Percentiles rank a stretch among this genome's conserved stretches.
Conservation (phyloP, 768 basidiomycete species). For the Calocera viscosa region DNA sequence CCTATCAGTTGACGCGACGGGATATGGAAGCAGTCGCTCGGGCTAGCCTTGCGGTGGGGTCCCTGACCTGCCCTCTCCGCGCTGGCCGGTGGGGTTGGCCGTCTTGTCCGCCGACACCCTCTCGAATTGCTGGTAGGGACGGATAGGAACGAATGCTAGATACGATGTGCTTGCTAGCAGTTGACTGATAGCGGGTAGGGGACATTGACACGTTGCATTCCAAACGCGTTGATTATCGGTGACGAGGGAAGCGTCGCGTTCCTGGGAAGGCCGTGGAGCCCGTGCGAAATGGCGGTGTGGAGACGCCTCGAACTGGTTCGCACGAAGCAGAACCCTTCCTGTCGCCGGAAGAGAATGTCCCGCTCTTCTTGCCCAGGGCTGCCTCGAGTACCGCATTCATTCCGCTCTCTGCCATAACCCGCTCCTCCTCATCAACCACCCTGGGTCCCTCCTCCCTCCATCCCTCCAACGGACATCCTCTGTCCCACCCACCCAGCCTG, state of each 20-base stretch:
- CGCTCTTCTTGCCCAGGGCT: background rate
- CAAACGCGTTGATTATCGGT: background rate
- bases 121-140: background rate
- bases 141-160: no score
- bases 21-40: constrained; percentile 1
- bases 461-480: constrained; percentile 10
- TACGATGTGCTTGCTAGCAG: no score
- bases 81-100: background rate
- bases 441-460: constrained; percentile 8
- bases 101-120: background rate
- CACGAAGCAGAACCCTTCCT: constrained; percentile 5
- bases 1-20: constrained; percentile 5
- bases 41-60: background rate
- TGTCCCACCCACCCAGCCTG: background rate
- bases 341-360: constrained; percentile 8
- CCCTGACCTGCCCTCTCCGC: background rate
- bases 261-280: constrained; percentile 8
- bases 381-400: background rate
- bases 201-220: background rate
- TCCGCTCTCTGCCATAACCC: background rate
- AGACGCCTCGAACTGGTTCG: constrained; percentile 4
- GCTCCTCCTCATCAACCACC: background rate
- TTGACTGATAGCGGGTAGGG: no score
- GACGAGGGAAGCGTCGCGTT: background rate
- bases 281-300: constrained; percentile 8